These are phyloP conservation scores for Cladosporium colombiae DNA, from an alignment of 2,329 filamentous ascomycete genomes.

Conservation along the genomic window DNA sequence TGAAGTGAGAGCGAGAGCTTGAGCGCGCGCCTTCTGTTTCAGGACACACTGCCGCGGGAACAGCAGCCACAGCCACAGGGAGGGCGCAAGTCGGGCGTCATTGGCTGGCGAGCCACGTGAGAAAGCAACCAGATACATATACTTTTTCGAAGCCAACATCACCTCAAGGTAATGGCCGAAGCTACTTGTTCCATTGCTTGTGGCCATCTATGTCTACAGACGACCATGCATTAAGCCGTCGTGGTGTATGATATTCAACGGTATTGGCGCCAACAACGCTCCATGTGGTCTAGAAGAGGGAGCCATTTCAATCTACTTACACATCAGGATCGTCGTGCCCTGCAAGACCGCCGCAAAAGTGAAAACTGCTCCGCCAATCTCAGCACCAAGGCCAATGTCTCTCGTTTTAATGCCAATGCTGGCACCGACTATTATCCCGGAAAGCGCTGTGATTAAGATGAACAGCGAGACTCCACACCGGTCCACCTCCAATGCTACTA, in stretches of 20 bases:
- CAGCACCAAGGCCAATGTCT: background rate
- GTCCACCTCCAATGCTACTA: background rate
- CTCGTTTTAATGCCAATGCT: background rate
- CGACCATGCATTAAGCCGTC: background rate
- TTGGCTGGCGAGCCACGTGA: background rate
- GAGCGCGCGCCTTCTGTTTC: slow-evolving; percentile 6
- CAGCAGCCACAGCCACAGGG: background rate
- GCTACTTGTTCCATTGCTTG: background rate
- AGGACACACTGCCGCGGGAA: background rate
- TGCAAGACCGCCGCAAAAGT: background rate
- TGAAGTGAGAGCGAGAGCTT: background rate
- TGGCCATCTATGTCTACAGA: background rate
- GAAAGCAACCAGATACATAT: background rate
- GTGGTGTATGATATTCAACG: background rate
- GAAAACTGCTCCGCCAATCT: background rate
- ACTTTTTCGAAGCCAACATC: background rate
- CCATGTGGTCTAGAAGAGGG: background rate
- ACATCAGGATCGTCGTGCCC: background rate
- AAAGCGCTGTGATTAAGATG: background rate
- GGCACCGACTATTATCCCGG: background rate
- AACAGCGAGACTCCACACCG: background rate
- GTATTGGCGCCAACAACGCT: background rate
- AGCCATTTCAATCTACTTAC: background rate
- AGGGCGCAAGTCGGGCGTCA: background rate
- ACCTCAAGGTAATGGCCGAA: background rate